These are phyloP conservation scores for Piloderma croceum DNA, from an alignment of 768 basidiomycete genomes.

Conservation along the genomic window DNA sequence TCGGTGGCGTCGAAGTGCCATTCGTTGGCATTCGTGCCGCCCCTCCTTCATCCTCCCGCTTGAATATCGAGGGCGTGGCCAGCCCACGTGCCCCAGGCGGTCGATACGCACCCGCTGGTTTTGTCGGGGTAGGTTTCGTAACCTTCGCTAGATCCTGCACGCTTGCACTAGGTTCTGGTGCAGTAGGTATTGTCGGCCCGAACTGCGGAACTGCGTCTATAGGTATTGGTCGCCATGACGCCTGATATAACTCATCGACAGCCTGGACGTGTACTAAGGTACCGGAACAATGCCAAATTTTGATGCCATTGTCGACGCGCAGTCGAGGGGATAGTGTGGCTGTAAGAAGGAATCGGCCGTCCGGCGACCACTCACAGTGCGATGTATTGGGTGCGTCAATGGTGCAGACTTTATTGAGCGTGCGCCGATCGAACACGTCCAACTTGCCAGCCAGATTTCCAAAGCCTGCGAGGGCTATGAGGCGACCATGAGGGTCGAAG, in stretches of 20 bases:
- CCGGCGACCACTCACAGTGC: slow-evolving; percentile 91
- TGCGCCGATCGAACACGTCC: slow-evolving; percentile 86
- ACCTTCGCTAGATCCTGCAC: slow-evolving; percentile 44
- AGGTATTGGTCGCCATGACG: slow-evolving; percentile 72
- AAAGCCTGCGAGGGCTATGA: slow-evolving; percentile 89
- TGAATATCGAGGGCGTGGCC: slow-evolving; percentile 83
- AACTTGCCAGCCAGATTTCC: slow-evolving; percentile 95
- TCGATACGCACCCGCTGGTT: slow-evolving; percentile 83
- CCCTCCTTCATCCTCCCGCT: slow-evolving; percentile 88
- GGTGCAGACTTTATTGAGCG: slow-evolving; percentile 67
- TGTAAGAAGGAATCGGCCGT: slow-evolving; percentile 88
- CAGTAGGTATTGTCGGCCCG: slow-evolving; percentile 56
- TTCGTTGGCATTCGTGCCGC: slow-evolving; percentile 43
- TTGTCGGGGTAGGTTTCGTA: slow-evolving; percentile 52
- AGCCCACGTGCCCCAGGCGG: slow-evolving; percentile 91
- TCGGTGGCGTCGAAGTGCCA: slow-evolving; percentile 49
- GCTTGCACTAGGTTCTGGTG: slow-evolving; percentile 60
- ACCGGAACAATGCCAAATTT: slow-evolving; percentile 91
- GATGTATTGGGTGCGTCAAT: slow-evolving; percentile 93
- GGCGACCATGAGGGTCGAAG: slow-evolving; percentile 90
- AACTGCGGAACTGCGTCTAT: slow-evolving; percentile 65
- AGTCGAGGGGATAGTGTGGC: slow-evolving; percentile 93
- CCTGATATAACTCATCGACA: slow-evolving; percentile 87
- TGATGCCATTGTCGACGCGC: slow-evolving; percentile 95
- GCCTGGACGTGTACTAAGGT: slow-evolving; percentile 78